These are phyloP conservation scores for Xerocomus minutiporus DNA, from an alignment of 1,284 basidiomycete species.

Conservation along the genomic window DNA sequence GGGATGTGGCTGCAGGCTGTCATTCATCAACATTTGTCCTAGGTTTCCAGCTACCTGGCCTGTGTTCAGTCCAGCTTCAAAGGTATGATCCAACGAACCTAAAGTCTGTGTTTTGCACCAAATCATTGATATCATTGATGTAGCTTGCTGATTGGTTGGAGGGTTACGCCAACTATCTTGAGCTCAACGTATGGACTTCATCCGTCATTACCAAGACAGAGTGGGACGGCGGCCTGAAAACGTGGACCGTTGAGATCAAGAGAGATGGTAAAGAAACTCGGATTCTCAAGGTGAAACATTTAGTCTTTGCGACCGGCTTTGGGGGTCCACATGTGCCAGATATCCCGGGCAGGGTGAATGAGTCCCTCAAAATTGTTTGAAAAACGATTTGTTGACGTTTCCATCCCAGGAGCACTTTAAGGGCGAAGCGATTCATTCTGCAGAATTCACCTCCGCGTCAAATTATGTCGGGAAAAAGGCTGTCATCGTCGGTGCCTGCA, in stretches of 20 bases:
- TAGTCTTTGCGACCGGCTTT: constrained; percentile 41
- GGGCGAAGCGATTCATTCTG: constrained; percentile 37
- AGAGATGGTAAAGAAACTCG: constrained; percentile 26
- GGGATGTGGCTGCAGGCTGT: not conserved
- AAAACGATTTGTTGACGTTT: not conserved
- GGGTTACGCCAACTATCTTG: constrained; percentile 49
- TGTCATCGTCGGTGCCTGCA: constrained; percentile 43
- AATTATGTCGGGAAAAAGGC: constrained; percentile 42
- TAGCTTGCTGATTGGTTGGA: constrained; percentile 61
- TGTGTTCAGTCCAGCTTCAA: constrained; percentile 34
- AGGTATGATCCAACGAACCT: constrained; percentile 18
- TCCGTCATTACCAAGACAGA: constrained; percentile 38
- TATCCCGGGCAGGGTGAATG: constrained; percentile 22
- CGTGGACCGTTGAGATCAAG: constrained; percentile 37
- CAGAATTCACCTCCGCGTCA: constrained; percentile 32
- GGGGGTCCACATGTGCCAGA: constrained; percentile 34
- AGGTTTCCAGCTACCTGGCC: constrained; percentile 41
- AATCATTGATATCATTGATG: not conserved
- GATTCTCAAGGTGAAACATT: constrained; percentile 34
- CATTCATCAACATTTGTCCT: not conserved
- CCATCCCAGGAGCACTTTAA: constrained; percentile 20
- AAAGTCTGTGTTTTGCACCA: not conserved
- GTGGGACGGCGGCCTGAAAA: constrained; percentile 33
- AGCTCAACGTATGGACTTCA: constrained; percentile 55
- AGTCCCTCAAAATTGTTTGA: not conserved